Conservation (phyloP, 371 early-diverging fungal species). For the Saksenaea vasiformis region DNA sequence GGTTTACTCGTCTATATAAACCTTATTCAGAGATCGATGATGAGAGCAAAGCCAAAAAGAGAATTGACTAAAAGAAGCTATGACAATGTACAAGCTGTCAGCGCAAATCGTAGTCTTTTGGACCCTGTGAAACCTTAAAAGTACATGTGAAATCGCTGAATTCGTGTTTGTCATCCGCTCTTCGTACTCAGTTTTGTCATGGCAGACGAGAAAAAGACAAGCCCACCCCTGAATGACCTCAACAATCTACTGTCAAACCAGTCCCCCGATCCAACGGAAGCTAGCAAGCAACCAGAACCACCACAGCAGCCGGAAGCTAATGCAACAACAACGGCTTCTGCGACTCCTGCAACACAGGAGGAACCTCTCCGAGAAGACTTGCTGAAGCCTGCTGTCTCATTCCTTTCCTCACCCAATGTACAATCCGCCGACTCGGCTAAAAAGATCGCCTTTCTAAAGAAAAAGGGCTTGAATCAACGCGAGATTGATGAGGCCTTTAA, state of each 20-base stretch:
- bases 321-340: neutral
- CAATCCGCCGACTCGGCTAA: conserved; percentile 57
- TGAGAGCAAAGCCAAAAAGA: too few species aligned
- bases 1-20: too few species aligned
- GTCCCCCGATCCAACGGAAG: neutral
- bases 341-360: neutral
- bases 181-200: neutral
- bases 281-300: too few species aligned
- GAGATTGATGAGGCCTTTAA: conserved; percentile 64
- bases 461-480: conserved; percentile 57
- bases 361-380: conserved; percentile 53
- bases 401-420: conserved; percentile 61
- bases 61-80: too few species aligned
- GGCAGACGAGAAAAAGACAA: neutral
- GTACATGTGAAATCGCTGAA: neutral
- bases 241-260: neutral
- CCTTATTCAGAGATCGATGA: too few species aligned
- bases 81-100: too few species aligned
- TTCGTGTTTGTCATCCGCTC: neutral
- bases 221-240: neutral
- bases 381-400: conserved; percentile 58
- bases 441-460: conserved; percentile 62
- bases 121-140: neutral
- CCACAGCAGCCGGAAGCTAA: neutral
- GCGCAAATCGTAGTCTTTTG: too few species aligned